These are phyloP conservation scores for Leccinum ochraceum DNA, from an alignment of 768 basidiomycete species.

Conservation along the genomic window DNA sequence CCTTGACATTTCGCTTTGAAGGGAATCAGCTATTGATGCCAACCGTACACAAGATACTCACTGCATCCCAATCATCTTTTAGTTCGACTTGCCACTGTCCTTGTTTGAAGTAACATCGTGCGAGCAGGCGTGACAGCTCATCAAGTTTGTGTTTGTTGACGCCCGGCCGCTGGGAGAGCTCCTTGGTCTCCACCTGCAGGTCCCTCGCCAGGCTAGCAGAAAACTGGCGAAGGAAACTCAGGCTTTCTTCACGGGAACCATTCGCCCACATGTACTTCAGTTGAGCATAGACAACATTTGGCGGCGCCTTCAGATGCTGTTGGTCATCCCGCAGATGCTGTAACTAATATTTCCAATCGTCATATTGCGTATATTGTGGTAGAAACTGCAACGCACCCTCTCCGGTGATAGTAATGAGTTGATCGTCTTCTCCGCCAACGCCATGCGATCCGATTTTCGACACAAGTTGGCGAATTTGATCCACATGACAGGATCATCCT, in stretches of 20 bases:
- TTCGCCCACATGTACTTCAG: slow-evolving; percentile 95
- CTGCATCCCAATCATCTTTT: slow-evolving; percentile 76
- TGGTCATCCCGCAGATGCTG: slow-evolving; percentile 53
- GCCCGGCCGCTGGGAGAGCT: slow-evolving; percentile 49
- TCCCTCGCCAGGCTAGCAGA: slow-evolving; percentile 75
- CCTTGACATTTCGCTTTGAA: slow-evolving; percentile 69
- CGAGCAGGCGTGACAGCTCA: slow-evolving; percentile 84
- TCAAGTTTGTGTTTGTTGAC: slow-evolving; percentile 61
- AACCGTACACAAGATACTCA: slow-evolving; percentile 39
- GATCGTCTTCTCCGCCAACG: slow-evolving; percentile 95
- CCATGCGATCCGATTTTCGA: slow-evolving; percentile 91
- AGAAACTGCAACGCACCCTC: slow-evolving; percentile 41
- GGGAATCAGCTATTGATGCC: slow-evolving; percentile 13
- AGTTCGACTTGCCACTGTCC: slow-evolving; percentile 92
- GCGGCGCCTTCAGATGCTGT: slow-evolving; percentile 73
- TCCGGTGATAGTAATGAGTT: slow-evolving; percentile 85
- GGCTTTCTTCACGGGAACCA: slow-evolving; percentile 72
- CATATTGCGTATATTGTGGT: background rate
- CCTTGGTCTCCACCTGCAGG: slow-evolving; percentile 60
- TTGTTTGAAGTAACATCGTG: slow-evolving; percentile 94
- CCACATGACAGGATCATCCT: slow-evolving; percentile 97
- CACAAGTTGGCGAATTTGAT: slow-evolving; percentile 99
- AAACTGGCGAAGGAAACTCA: slow-evolving; percentile 83
- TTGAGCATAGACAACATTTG: slow-evolving; percentile 94
- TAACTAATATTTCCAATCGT: slow-evolving; percentile 27